Conservation (phyloP, 441 rosid genomes). For the Capsella rubella region DNA sequence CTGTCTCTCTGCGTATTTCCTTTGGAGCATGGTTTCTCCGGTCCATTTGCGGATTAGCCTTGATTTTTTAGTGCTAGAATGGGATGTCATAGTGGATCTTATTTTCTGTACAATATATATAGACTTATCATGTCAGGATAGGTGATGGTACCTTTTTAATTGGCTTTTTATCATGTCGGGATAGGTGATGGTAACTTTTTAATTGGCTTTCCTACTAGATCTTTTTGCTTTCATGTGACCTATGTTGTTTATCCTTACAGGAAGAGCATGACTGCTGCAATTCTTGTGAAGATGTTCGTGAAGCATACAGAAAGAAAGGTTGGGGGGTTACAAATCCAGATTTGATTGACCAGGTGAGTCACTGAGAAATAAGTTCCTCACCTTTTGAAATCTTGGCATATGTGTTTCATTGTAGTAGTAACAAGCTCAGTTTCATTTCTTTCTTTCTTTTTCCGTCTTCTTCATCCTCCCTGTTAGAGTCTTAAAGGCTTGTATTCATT, state of each 20-base stretch:
- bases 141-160: neutral
- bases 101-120: neutral
- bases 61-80: slow-evolving; percentile 22
- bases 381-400: neutral
- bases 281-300: slow-evolving; percentile 90
- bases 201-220: neutral
- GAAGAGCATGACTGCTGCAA: slow-evolving; percentile 87
- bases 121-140: neutral
- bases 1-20: neutral
- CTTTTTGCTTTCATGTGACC: slow-evolving; percentile 21
- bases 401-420: slow-evolving; percentile 16
- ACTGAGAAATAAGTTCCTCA: slow-evolving; percentile 27
- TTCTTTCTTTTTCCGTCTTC: neutral
- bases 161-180: neutral
- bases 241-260: slow-evolving; percentile 46
- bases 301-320: slow-evolving; percentile 93
- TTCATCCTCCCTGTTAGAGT: neutral
- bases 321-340: slow-evolving; percentile 90
- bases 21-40: neutral
- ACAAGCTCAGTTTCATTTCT: neutral
- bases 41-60: neutral
- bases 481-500: neutral
- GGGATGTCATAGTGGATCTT: slow-evolving; percentile 10
- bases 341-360: slow-evolving; percentile 83
- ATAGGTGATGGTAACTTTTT: slow-evolving; percentile 1